phyloP scores from a whole-genome alignment of 805 yeast genomes.

The Torulaspora maleeae region DNA sequence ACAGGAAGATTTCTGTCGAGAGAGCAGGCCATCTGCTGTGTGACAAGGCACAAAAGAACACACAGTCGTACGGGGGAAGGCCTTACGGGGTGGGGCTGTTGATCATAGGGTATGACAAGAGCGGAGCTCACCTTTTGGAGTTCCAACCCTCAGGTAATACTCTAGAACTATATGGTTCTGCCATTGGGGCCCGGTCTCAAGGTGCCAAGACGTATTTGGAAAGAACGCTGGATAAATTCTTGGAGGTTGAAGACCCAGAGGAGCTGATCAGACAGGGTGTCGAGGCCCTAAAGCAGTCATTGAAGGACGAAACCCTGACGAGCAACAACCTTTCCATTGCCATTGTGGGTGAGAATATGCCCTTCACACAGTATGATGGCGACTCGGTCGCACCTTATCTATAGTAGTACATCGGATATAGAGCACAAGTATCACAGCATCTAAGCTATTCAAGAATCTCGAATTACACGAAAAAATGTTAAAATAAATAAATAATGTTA shows the following conservation, averaged over 20 bases:
- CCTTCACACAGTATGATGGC: conserved; percentile 77
- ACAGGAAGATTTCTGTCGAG: conserved; percentile 77
- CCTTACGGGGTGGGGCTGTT: conserved; percentile 97
- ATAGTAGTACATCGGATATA: conserved; percentile 12
- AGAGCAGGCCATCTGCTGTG: conserved; percentile 83
- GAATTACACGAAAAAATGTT: no score
- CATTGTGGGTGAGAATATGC: conserved; percentile 76
- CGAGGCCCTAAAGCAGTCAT: conserved; percentile 86
- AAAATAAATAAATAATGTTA: no score
- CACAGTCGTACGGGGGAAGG: conserved; percentile 93
- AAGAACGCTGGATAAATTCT: conserved; percentile 68
- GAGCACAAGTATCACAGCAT: background rate
- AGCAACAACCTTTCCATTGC: conserved; percentile 84
- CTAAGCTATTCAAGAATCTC: background rate
- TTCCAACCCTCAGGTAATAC: conserved; percentile 95
- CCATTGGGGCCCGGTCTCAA: conserved; percentile 98
- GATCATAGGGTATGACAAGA: conserved; percentile 85
- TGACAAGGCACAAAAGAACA: conserved; percentile 94
- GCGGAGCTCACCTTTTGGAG: conserved; percentile 91
- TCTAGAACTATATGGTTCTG: conserved; percentile 85
- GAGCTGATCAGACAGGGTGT: conserved; percentile 81
- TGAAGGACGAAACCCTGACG: conserved; percentile 90
- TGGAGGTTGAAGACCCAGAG: conserved; percentile 55
- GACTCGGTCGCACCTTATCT: conserved; percentile 56
- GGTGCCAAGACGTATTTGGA: conserved; percentile 96